Conservation (phyloP, 2,329 filamentous ascomycete genomes). For the Massarina eburnea region DNA sequence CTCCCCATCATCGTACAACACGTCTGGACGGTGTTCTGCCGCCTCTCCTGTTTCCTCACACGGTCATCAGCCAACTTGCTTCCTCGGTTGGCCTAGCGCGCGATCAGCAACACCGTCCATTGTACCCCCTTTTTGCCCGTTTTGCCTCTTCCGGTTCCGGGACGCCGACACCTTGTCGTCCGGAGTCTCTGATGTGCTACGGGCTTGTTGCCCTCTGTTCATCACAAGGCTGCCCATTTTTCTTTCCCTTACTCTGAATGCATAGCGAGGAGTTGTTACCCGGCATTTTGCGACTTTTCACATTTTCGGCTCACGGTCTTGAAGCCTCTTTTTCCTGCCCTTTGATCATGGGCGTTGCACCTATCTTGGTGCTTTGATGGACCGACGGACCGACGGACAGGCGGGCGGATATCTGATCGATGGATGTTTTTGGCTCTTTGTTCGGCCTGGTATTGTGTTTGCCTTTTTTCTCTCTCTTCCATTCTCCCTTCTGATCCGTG, state of each 20-base stretch:
- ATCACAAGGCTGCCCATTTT: background rate
- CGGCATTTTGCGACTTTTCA: slow-evolving; percentile 5
- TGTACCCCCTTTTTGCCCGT: slow-evolving; percentile 4
- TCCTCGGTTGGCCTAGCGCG: slow-evolving; percentile 10
- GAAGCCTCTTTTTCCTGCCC: slow-evolving; percentile 13
- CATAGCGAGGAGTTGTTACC: slow-evolving; percentile 38
- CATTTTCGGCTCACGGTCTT: slow-evolving; percentile 15
- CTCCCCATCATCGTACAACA: background rate
- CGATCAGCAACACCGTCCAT: slow-evolving; percentile 9
- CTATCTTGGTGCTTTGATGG: background rate
- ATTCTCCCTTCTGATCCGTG: no score
- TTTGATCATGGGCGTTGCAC: background rate
- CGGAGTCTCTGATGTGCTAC: background rate
- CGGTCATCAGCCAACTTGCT: background rate
- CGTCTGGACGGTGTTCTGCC: no score
- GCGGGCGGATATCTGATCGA: no score
- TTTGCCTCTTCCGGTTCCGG: background rate
- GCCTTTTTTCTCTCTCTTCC: background rate
- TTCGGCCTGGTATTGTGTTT: background rate
- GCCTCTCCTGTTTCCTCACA: background rate
- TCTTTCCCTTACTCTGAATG: slow-evolving; percentile 13
- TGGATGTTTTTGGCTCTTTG: no score
- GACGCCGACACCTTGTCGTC: background rate
- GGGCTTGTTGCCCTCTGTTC: background rate
- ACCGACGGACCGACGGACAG: no score